phyloP scores from a whole-genome alignment of 805 yeast genomes.

The Suhomyces vadensis region DNA sequence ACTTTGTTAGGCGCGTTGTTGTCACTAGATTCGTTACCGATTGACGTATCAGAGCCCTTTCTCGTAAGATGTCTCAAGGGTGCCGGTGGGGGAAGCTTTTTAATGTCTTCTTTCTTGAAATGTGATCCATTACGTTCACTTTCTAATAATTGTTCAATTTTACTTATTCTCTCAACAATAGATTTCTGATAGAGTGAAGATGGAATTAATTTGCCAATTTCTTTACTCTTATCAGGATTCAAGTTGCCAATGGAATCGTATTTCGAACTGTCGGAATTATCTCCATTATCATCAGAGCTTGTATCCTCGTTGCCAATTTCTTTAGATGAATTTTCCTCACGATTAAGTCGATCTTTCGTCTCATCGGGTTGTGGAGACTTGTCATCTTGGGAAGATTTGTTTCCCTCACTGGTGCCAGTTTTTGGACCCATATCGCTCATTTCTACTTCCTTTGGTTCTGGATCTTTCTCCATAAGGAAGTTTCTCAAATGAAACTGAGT shows the following conservation, averaged over 20 bases:
- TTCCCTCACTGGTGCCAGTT: not conserved
- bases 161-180: constrained; percentile 17
- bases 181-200: constrained; percentile 23
- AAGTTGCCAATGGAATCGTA: not conserved
- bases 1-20: constrained; percentile 40
- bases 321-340: not conserved
- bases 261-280: not conserved
- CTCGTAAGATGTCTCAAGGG: constrained; percentile 16
- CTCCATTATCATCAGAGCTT: not conserved
- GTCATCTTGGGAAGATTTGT: not conserved
- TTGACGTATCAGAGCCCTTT: constrained; percentile 6
- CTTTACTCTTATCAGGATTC: constrained; percentile 12
- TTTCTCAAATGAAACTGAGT: constrained; percentile 85
- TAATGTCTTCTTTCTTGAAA: constrained; percentile 9
- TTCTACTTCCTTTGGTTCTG: not conserved
- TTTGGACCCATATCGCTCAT: not conserved
- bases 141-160: constrained; percentile 16
- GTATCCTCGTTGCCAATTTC: not conserved
- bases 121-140: constrained; percentile 14
- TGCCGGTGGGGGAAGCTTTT: constrained; percentile 16
- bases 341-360: not conserved
- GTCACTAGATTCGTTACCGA: constrained; percentile 6
- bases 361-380: not conserved
- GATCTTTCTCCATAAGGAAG: constrained; percentile 59
- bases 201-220: constrained; percentile 20